Evolutionary conservation across 2,329 filamentous ascomycete species (phyloP).

Genomic region (Penicillium oxalicum): DNA sequence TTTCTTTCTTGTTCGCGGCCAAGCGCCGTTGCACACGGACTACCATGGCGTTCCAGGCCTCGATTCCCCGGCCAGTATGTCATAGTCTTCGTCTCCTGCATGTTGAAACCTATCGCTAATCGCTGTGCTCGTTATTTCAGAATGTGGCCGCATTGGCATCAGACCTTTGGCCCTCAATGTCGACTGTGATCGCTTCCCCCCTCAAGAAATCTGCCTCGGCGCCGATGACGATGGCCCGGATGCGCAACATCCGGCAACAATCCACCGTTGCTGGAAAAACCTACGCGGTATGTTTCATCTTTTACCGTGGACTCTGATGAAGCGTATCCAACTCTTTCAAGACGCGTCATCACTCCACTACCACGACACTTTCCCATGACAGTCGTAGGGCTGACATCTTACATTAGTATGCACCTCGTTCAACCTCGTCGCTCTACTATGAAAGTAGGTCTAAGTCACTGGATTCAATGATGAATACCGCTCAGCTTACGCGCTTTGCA

Average conservation of each 20-base stretch:
- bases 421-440: constrained; percentile 14
- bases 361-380: constrained; percentile 11
- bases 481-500: neutral
- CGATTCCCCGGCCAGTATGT: constrained; percentile 44
- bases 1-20: constrained; percentile 26
- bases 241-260: constrained; percentile 12
- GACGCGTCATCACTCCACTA: constrained; percentile 22
- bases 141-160: constrained; percentile 40
- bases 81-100: neutral
- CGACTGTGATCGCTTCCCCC: constrained; percentile 33
- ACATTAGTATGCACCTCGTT: constrained; percentile 14
- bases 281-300: constrained; percentile 16
- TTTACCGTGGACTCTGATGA: neutral
- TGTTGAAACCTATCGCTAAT: constrained; percentile 10
- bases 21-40: constrained; percentile 32
- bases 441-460: constrained; percentile 12
- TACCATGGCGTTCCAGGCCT: constrained; percentile 49
- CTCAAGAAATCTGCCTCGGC: constrained; percentile 29
- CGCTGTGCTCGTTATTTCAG: constrained; percentile 27
- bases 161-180: constrained; percentile 42
- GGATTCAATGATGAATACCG: neutral
- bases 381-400: constrained; percentile 7
- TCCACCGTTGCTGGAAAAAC: constrained; percentile 10
- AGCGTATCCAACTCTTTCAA: constrained; percentile 8
- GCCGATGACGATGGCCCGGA: constrained; percentile 10